Base-by-base conservation (phyloP, 73 alveolate genomes). In the Blepharisma japonicum region DNA sequence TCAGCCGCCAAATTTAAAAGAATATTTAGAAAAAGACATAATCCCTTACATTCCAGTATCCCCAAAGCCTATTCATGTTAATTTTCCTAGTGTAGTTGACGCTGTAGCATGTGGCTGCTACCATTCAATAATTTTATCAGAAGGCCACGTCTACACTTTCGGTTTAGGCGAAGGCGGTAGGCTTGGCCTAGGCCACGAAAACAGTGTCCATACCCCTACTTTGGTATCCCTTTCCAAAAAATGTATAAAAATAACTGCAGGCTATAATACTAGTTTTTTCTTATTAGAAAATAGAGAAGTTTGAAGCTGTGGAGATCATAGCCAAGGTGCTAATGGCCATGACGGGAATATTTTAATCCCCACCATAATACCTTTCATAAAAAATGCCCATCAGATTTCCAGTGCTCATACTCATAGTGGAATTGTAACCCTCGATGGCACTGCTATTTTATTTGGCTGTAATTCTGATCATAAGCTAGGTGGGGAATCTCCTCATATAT, bases 21-120 rank as follows among this genome's bases (percentile, higher is more conserved):
- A 61, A 18, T 14, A n/a, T 2, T 11, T 61, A 14, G 74, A 61
- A 25, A 61, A 61, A 61, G 23, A 14, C 47, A n/a, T 14, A 14
- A 11, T 61, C 2, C 74, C 74, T 61, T 61, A 61, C 4, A n/a
- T 61, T 14, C 47, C 74, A 14, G 23, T 61, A 18, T n/a, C 46
- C 2, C 74, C 74, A 1, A 61, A 61, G 23, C 46, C 23, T 14
- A 25, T 61, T 8, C 39, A 25, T 8, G 74, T 61, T 25, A n/a
- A n/a, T 61, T 61, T 61, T 14, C 14, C 14, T 8, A 14, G n/a
- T 61, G 14, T 18, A 2, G 74, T 61, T 25, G 18, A 14, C 14
- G 74, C 74, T 20, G 74, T 61, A 18, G 74, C 74, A 18, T 61
- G 74, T 61, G 74, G 74, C 11, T 39, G 14, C 23, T 61, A 18